These are phyloP conservation scores for Auriscalpium vulgare DNA, from an alignment of 768 basidiomycete species.

Conservation along the genomic window DNA sequence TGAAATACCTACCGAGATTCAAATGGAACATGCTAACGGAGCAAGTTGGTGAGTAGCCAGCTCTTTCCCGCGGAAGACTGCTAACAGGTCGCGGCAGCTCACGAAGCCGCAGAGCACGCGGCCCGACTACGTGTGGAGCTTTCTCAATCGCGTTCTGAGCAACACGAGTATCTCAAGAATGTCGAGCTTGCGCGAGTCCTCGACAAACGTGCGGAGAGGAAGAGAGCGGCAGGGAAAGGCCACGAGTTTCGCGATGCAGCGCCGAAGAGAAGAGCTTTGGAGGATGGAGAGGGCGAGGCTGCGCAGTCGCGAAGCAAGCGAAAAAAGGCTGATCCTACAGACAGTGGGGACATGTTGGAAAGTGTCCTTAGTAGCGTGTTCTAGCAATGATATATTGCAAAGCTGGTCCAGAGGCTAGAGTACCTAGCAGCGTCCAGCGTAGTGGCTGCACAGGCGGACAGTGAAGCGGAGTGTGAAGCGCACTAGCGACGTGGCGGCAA, in stretches of 20 bases:
- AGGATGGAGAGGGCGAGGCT: background rate
- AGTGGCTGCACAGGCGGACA: slow-evolving; percentile 7
- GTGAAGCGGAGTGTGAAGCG: slow-evolving; percentile 36
- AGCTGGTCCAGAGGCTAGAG: background rate
- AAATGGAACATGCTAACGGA: slow-evolving; percentile 99
- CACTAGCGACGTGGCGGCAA: slow-evolving; percentile 9
- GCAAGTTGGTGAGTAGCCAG: slow-evolving; percentile 75
- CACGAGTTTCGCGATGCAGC: background rate
- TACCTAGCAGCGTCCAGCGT: no score
- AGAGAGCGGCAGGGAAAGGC: slow-evolving; percentile 22
- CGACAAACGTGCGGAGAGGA: slow-evolving; percentile 68
- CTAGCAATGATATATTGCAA: slow-evolving; percentile 19
- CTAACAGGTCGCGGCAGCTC: slow-evolving; percentile 43
- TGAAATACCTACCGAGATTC: slow-evolving; percentile 97
- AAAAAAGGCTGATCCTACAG: slow-evolving; percentile 3
- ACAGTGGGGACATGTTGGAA: slow-evolving; percentile 26
- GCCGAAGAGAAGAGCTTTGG: background rate
- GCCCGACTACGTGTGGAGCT: slow-evolving; percentile 90
- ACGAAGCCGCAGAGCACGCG: slow-evolving; percentile 83
- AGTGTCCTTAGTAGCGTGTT: slow-evolving; percentile 46
- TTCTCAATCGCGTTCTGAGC: slow-evolving; percentile 79
- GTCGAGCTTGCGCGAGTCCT: slow-evolving; percentile 87
- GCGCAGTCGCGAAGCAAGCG: background rate
- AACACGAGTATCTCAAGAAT: slow-evolving; percentile 87
- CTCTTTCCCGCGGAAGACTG: background rate